Evolutionary conservation across 2,329 filamentous ascomycete genomes (phyloP).

Genomic region (Pleomassaria siparia): DNA sequence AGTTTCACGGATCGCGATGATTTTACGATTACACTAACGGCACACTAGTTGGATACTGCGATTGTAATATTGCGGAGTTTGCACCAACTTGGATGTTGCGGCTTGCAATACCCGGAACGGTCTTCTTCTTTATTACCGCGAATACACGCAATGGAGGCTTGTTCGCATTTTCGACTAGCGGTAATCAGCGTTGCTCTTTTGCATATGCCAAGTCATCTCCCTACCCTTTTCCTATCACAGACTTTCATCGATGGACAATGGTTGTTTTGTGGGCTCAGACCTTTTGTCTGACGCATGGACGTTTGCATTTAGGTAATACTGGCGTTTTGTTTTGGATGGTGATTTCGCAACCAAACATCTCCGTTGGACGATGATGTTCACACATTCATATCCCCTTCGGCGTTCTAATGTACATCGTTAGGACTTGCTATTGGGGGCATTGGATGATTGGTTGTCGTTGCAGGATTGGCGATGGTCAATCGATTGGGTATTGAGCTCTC

Average conservation of each 20-base stretch:
- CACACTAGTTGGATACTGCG: slow-evolving; percentile 1
- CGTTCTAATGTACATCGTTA: not conserved
- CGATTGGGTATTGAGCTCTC: not conserved
- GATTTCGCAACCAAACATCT: not conserved
- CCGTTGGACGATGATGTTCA: not conserved
- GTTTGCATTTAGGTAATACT: not conserved
- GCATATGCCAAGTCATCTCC: not conserved
- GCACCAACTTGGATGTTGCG: not conserved
- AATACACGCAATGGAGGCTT: not conserved
- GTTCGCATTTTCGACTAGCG: not conserved
- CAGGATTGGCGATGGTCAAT: not conserved
- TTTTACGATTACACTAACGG: slow-evolving; percentile 5
- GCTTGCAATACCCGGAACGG: not conserved
- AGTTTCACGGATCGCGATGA: not conserved
- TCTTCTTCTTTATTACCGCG: not conserved
- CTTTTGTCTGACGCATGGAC: not conserved
- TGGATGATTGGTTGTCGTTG: too few species aligned
- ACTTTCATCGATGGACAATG: not conserved
- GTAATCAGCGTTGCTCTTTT: not conserved
- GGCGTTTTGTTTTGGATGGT: not conserved
- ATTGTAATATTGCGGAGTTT: slow-evolving; percentile 6
- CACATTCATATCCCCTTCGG: not conserved
- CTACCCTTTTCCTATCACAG: not conserved
- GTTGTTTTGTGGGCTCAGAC: too few species aligned
- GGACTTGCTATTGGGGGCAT: not conserved